phyloP scores from a whole-genome alignment of 2,329 filamentous ascomycete genomes.

The Diaporthe nobilis region DNA sequence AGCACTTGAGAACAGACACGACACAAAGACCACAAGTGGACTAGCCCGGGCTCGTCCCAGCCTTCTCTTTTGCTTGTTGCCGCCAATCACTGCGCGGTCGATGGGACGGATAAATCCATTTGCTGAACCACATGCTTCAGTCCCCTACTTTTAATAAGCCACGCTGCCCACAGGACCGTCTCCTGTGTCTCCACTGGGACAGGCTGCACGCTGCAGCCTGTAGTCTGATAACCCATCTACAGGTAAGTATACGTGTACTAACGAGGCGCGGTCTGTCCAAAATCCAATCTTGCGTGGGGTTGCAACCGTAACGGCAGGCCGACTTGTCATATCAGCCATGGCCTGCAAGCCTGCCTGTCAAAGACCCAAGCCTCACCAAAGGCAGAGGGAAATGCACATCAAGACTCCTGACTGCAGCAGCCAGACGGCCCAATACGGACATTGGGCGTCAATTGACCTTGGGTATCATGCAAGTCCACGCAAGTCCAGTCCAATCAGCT shows the following conservation, averaged over 20 bases:
- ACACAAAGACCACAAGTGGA: background rate
- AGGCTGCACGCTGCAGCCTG: background rate
- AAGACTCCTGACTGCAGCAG: background rate
- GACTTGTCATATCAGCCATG: background rate
- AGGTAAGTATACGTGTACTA: too few species aligned
- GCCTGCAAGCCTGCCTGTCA: background rate
- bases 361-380: background rate
- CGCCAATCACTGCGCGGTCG: background rate
- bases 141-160: too few species aligned
- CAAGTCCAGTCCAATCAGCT: background rate
- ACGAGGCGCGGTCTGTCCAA: background rate
- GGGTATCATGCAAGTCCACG: background rate
- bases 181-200: background rate
- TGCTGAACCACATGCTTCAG: background rate
- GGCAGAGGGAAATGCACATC: background rate
- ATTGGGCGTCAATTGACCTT: background rate
- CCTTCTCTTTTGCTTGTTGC: background rate
- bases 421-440: background rate
- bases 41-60: background rate
- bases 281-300: slow-evolving; percentile 24
- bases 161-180: too few species aligned
- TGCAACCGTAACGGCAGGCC: slow-evolving; percentile 15
- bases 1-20: background rate
- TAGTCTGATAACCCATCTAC: background rate
- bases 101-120: slow-evolving; percentile 7